Conservation (phyloP, 1,139 yeast genomes). For the Geotrichum bryndzae region DNA sequence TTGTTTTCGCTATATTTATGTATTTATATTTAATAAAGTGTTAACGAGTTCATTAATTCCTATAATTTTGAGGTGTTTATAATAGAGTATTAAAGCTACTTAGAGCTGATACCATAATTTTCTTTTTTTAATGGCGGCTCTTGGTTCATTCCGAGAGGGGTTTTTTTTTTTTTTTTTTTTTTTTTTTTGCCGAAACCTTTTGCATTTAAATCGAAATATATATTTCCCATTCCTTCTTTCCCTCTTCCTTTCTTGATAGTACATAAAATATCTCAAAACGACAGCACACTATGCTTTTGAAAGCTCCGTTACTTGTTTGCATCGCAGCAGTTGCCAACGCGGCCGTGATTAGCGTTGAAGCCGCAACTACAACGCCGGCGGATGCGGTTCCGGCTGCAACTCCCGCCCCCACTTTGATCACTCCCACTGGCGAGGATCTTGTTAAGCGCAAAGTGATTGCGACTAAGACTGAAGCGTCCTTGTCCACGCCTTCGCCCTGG, state of each 20-base stretch:
- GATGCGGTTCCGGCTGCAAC: conserved; percentile 1
- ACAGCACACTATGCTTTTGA: background rate
- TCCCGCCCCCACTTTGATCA: background rate
- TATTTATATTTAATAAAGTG: conserved; percentile 1
- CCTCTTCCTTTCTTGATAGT: background rate
- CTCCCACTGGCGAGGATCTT: background rate
- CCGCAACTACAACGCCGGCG: conserved; percentile 6
- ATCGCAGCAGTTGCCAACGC: conserved; percentile 11
- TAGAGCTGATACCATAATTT: background rate
- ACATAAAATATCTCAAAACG: background rate
- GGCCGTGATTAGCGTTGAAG: conserved; percentile 4
- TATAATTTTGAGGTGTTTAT: conserved; percentile 2
- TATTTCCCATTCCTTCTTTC: background rate
- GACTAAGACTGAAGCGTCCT: conserved; percentile 27
- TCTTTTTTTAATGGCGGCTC: background rate
- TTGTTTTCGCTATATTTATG: conserved; percentile 22
- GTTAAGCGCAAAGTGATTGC: conserved; percentile 11
- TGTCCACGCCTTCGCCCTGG: conserved; percentile 57
- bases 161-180: background rate
- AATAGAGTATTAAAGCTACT: background rate
- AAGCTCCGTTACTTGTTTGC: background rate
- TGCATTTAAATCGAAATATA: background rate
- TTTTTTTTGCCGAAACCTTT: background rate
- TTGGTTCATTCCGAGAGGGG: background rate
- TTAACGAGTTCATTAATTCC: conserved; percentile 2